phyloP scores from a whole-genome alignment of 495 filamentous ascomycete species.

The Thermothielavioides terrestris region DNA sequence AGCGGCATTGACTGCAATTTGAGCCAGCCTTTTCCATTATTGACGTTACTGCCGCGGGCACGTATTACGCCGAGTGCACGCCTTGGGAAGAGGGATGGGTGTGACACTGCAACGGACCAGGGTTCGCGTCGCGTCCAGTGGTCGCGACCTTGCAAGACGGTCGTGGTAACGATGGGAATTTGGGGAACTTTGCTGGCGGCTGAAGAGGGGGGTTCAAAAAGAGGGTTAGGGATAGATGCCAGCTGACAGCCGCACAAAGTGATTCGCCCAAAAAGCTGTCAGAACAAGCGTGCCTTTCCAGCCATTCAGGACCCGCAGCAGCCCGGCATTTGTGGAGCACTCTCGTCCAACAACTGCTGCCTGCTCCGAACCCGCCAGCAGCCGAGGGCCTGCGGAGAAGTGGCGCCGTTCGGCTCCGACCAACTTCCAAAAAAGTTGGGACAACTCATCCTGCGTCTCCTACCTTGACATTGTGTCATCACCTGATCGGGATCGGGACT shows the following conservation, averaged over 20 bases:
- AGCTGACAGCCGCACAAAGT: not conserved
- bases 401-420: not conserved
- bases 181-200: no score
- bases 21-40: not conserved
- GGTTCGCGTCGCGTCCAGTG: constrained; percentile 7
- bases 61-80: constrained; percentile 1
- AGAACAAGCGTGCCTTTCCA: constrained; percentile 13
- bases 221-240: not conserved
- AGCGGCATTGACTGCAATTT: constrained; percentile 11
- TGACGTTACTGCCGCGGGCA: constrained; percentile 1
- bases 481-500: constrained; percentile 23
- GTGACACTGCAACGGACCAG: constrained; percentile 19
- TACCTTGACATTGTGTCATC: constrained; percentile 23
- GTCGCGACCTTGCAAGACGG: no score
- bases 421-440: constrained; percentile 2
- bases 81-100: constrained; percentile 14
- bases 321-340: constrained; percentile 1
- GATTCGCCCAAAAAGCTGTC: constrained; percentile 16
- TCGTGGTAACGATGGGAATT: not conserved
- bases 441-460: constrained; percentile 25
- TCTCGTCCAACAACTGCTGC: constrained; percentile 15
- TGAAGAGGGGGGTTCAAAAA: no score
- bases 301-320: constrained; percentile 13
- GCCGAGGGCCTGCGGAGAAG: constrained; percentile 5
- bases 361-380: constrained; percentile 6